A percentile compares a stretch with the other conserved stretches of the same genome.
These are phyloP conservation scores for Ganoderma meredithae DNA, from an alignment of 1,284 basidiomycete species.

Conservation along the genomic window DNA sequence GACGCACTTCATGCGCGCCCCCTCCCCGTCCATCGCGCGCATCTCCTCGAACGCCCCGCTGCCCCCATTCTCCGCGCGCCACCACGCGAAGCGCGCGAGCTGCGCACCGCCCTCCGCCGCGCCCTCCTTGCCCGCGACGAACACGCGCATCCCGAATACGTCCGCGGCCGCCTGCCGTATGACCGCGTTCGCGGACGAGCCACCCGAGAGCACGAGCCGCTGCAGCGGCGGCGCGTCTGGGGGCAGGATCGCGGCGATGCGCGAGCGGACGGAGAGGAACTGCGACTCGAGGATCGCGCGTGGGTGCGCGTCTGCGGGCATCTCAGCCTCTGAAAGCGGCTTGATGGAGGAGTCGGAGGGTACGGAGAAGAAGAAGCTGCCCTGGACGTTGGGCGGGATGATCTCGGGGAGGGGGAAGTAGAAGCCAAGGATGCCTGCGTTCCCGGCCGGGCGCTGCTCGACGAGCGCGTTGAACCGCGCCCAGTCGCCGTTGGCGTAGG, in stretches of 20 bases:
- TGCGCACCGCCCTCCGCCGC: conserved; percentile 77
- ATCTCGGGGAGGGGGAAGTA: conserved; percentile 88
- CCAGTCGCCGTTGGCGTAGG: conserved; percentile 73
- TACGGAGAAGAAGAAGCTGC: conserved; percentile 66
- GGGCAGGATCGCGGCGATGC: conserved; percentile 74
- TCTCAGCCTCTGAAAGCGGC: conserved; percentile 45
- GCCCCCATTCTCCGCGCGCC: conserved; percentile 54
- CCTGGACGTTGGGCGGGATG: conserved; percentile 77
- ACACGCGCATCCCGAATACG: conserved; percentile 79
- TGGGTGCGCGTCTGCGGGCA: conserved; percentile 65
- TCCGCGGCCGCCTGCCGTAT: conserved; percentile 84
- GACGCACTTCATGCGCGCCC: conserved; percentile 61
- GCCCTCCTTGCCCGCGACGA: conserved; percentile 71
- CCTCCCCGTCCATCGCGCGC: conserved; percentile 53
- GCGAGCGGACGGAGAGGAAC: conserved; percentile 79
- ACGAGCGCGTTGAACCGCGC: conserved; percentile 75
- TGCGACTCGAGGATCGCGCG: conserved; percentile 90
- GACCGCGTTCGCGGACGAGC: conserved; percentile 77
- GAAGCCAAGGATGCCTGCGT: conserved; percentile 67
- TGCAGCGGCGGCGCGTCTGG: conserved; percentile 62
- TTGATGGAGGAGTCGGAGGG: conserved; percentile 38
- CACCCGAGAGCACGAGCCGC: conserved; percentile 82
- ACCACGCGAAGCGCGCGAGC: conserved; percentile 76
- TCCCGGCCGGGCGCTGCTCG: conserved; percentile 62
- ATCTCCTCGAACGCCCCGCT: conserved; percentile 70